Evolutionary conservation across 2,329 filamentous ascomycete species (phyloP), one percentile per base, ranked within the genome.

Genomic region (Ophiosphaerella herpotricha): DNA sequence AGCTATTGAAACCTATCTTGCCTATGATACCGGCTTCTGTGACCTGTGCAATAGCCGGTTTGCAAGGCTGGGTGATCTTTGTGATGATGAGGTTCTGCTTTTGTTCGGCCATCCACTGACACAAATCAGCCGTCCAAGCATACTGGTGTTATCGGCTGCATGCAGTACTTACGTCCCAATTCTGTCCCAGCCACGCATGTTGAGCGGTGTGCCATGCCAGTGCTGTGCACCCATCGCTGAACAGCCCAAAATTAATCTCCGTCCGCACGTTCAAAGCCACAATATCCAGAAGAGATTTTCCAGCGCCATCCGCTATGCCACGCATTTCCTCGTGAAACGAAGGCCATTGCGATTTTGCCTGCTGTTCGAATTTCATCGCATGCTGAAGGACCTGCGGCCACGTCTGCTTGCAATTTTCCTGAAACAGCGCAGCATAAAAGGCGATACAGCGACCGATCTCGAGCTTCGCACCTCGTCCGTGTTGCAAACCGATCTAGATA

Each of bases 1-100:
- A 61, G 13, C 72, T 74, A 60, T 88, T 88, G 57, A 87, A 75
- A 0, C 85, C 85, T 18, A 88, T 86, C 67, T 88, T 88, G 12
- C 84, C 85, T 31, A 88, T 79, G 18, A 86, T 78, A 12, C 84
- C 83, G 0, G 79, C 82, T 61, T 86, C 84, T 0, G 83, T 85
- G 18, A 85, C 74, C 73, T 82, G 83, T 13, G 78, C 67, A 48
- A 85, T 78, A 1, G 71, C 71, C 0, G 82, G 81, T 24, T 78
- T 77, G 6, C 54, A 60, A 1, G 63, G 54, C 40, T 79, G 77
- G 1, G 66, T 62, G 41, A 83, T 78, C 33, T 75, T 75, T 14
- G 78, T 74, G 29, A 78, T 58, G 39, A 84, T 65, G 0, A 84
- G 70, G 54, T 83, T 83, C 9, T 68, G 56, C 16, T 75, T 76